A percentile compares a stretch with the other conserved stretches of the same genome.
Conservation (phyloP, 1,284 basidiomycete species). For the Cutaneotrichosporon sp. region DNA sequence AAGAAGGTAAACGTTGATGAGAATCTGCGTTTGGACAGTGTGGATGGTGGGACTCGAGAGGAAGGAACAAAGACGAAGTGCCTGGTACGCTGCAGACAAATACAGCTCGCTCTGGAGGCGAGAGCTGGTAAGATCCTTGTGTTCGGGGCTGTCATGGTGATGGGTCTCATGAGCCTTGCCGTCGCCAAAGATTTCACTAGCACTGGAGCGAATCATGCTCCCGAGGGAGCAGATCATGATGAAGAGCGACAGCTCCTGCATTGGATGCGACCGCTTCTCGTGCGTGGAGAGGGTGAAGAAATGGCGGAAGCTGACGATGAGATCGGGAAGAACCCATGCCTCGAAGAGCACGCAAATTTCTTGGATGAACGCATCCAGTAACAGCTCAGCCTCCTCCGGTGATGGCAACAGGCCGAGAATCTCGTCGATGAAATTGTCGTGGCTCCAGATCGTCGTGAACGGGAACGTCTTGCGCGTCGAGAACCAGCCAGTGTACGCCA, state of each 20-base stretch:
- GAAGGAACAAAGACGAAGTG: conserved; percentile 47
- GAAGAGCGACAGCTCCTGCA: conserved; percentile 40
- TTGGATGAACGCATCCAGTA: conserved; percentile 37
- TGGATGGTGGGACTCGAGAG: conserved; percentile 43
- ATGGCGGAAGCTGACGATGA: conserved; percentile 34
- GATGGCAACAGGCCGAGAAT: conserved; percentile 44
- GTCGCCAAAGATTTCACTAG: conserved; percentile 41
- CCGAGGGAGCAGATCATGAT: conserved; percentile 47
- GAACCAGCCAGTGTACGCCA: conserved; percentile 45
- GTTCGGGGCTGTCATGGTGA: neutral
- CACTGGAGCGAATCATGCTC: conserved; percentile 42
- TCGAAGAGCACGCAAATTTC: conserved; percentile 42
- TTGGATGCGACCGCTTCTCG: conserved; percentile 41
- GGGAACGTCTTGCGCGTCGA: conserved; percentile 47
- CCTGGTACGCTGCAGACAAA: conserved; percentile 47
- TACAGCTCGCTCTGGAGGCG: conserved; percentile 48
- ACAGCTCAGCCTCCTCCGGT: conserved; percentile 38
- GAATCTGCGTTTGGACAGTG: conserved; percentile 42
- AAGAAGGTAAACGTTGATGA: conserved; percentile 45
- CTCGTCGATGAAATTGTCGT: conserved; percentile 47
- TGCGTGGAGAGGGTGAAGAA: conserved; percentile 39
- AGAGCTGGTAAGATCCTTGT: conserved; percentile 40
- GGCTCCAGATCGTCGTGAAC: conserved; percentile 50
- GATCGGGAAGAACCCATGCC: conserved; percentile 42
- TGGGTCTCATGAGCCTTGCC: neutral